Percentiles rank a stretch among this genome's conserved stretches.
Evolutionary conservation across 2,329 filamentous ascomycete species (phyloP).

Genomic region (Scopulariopsis brevicaulis): DNA sequence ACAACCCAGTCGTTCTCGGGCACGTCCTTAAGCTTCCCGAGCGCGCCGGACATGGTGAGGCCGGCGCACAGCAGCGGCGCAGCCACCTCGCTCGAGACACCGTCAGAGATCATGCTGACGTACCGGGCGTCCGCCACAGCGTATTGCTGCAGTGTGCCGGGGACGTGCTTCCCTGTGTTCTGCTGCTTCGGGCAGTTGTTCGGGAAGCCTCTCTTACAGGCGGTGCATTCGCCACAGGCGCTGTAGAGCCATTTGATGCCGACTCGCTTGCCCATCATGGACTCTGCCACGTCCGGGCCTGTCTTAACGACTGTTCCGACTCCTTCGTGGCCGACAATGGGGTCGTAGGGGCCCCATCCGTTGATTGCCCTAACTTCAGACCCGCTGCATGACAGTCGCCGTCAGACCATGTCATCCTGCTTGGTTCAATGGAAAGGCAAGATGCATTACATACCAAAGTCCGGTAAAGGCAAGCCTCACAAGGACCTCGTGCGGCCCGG

Average conservation of each 20-base stretch:
- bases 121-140: constrained; percentile 16
- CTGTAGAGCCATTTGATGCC: constrained; percentile 33
- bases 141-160: constrained; percentile 19
- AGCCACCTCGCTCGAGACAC: constrained; percentile 10
- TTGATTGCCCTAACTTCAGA: constrained; percentile 17
- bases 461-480: constrained; percentile 1
- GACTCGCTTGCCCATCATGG: constrained; percentile 21
- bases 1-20: constrained; percentile 16
- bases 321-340: constrained; percentile 18
- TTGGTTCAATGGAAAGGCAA: background rate
- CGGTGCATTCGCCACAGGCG: constrained; percentile 23
- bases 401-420: background rate
- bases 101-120: constrained; percentile 13
- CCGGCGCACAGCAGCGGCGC: constrained; percentile 20
- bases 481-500: background rate
- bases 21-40: constrained; percentile 8
- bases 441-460: constrained; percentile 5
- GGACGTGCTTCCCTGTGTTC: constrained; percentile 26
- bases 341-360: constrained; percentile 15
- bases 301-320: constrained; percentile 16
- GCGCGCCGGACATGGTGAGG: constrained; percentile 18
- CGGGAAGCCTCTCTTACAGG: constrained; percentile 18
- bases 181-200: constrained; percentile 28
- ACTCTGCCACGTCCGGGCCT: constrained; percentile 13
- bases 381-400: constrained; percentile 9